Conservation (phyloP, 495 filamentous ascomycete genomes). For the Podospora pseudocomata region DNA sequence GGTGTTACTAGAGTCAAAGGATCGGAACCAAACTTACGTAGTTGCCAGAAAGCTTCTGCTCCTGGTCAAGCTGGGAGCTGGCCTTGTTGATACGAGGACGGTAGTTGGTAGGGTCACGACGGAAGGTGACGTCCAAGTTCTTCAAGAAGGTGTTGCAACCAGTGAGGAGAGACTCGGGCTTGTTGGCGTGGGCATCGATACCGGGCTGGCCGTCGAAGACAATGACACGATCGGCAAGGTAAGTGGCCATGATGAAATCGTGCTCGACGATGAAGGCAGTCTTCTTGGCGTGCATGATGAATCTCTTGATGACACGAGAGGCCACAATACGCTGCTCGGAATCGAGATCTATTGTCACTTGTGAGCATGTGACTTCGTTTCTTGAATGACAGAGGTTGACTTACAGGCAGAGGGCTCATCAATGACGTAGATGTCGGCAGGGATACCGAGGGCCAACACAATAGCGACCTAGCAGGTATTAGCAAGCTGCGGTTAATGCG, state of each 20-base stretch:
- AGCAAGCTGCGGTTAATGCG: neutral
- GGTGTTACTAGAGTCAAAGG: neutral
- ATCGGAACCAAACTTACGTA: conserved; percentile 58
- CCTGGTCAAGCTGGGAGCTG: conserved; percentile 91
- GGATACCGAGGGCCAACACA: conserved; percentile 87
- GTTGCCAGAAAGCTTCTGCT: conserved; percentile 91
- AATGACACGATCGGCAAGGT: conserved; percentile 95
- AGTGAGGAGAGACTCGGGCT: conserved; percentile 85
- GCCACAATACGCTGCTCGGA: conserved; percentile 99
- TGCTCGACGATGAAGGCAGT: conserved; percentile 99
- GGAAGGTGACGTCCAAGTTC: conserved; percentile 95
- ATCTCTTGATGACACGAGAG: conserved; percentile 95
- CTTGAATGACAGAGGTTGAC: conserved; percentile 5
- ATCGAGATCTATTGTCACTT: conserved; percentile 56
- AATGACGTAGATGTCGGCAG: conserved; percentile 98
- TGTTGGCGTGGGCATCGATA: conserved; percentile 79
- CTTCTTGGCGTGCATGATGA: conserved; percentile 99
- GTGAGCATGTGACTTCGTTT: conserved; percentile 2
- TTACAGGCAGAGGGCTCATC: conserved; percentile 60
- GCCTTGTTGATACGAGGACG: conserved; percentile 97
- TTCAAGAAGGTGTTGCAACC: conserved; percentile 96
- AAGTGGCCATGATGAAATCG: conserved; percentile 99
- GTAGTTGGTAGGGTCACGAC: conserved; percentile 93
- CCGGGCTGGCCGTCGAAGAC: conserved; percentile 95
- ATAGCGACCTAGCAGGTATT: conserved; percentile 66